These are phyloP conservation scores for Debaryomyces prosopidis DNA, from an alignment of 805 yeast species.

Conservation along the genomic window DNA sequence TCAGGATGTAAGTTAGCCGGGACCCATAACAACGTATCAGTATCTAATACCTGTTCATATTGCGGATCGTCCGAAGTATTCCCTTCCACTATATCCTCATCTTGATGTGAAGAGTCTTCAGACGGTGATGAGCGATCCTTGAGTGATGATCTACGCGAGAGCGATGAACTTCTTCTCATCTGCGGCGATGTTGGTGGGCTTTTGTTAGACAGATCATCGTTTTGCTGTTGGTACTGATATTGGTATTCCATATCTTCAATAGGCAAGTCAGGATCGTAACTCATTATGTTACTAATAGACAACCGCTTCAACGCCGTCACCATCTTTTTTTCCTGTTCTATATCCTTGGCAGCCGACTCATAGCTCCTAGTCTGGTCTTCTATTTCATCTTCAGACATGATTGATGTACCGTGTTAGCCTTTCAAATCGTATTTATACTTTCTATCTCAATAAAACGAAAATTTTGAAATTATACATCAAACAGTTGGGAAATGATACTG, in stretches of 20 bases:
- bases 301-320: slow-evolving; percentile 73
- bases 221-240: slow-evolving; percentile 14
- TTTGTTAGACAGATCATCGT: slow-evolving; percentile 8
- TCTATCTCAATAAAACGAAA: too few species aligned
- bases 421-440: too few species aligned
- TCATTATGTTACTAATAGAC: slow-evolving; percentile 63
- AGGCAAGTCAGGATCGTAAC: slow-evolving; percentile 73
- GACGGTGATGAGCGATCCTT: background rate
- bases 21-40: slow-evolving; percentile 78
- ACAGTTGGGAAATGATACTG: too few species aligned
- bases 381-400: background rate
- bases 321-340: slow-evolving; percentile 71
- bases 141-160: slow-evolving; percentile 1
- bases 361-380: slow-evolving; percentile 17
- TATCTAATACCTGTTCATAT: slow-evolving; percentile 13
- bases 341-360: slow-evolving; percentile 67
- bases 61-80: background rate
- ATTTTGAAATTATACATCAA: too few species aligned
- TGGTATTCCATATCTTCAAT: slow-evolving; percentile 33
- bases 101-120: background rate
- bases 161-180: background rate
- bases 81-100: background rate
- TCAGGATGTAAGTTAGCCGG: slow-evolving; percentile 95
- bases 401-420: background rate
- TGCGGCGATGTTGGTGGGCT: slow-evolving; percentile 2